Conservation (phyloP, 352 stramenopile species). For the Aphanomyces euteiches region DNA sequence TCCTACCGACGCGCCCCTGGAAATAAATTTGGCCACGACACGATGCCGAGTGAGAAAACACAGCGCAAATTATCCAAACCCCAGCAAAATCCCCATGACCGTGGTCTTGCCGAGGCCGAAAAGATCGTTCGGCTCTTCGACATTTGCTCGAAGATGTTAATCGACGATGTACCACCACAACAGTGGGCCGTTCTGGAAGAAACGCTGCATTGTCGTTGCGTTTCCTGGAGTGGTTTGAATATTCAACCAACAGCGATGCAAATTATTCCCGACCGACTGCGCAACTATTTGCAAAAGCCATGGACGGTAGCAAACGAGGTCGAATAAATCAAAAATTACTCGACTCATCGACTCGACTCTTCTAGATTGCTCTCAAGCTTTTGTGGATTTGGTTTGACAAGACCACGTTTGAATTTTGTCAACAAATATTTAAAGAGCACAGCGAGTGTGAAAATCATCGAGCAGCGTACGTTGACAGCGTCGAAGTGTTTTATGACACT, state of each 20-base stretch:
- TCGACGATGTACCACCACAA: not conserved
- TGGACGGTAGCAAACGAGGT: not conserved
- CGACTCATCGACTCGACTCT: too few species aligned
- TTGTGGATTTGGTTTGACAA: too few species aligned
- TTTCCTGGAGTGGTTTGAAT: not conserved
- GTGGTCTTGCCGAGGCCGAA: not conserved
- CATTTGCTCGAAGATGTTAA: not conserved
- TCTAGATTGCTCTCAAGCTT: too few species aligned
- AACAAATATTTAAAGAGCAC: too few species aligned
- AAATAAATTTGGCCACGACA: not conserved
- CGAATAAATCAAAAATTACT: too few species aligned
- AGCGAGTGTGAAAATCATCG: too few species aligned
- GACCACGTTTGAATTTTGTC: too few species aligned
- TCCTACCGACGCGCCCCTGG: constrained; percentile 2
- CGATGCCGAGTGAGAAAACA: not conserved
- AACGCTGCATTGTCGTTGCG: not conserved
- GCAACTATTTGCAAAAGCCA: not conserved
- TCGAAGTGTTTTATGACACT: too few species aligned
- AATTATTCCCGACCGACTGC: not conserved
- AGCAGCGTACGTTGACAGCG: too few species aligned
- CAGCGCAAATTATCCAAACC: not conserved
- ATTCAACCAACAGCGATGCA: not conserved
- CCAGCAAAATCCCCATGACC: not conserved
- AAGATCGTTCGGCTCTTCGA: not conserved
- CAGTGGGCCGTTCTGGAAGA: not conserved